Evolutionary conservation across 2,329 filamentous ascomycete genomes (phyloP).

Genomic region (Blastomyces emzantsi): DNA sequence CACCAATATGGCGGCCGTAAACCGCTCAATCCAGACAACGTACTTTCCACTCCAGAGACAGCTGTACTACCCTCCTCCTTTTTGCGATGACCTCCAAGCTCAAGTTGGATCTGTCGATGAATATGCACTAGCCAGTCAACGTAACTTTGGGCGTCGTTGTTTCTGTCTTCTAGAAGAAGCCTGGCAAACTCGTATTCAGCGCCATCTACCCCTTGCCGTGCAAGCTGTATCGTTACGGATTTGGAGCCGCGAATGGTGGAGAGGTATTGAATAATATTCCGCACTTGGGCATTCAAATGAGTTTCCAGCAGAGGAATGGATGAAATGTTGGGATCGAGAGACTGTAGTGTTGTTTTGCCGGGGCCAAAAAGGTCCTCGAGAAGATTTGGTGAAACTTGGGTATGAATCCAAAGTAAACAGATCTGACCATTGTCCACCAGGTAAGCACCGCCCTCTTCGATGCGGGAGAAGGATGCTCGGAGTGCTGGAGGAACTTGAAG

Average conservation of each 20-base stretch:
- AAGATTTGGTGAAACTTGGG: constrained; percentile 84
- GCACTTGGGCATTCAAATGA: constrained; percentile 86
- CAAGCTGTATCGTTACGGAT: constrained; percentile 79
- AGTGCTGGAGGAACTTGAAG: constrained; percentile 72
- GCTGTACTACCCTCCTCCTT: constrained; percentile 35
- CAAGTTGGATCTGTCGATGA: constrained; percentile 84
- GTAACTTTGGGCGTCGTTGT: constrained; percentile 96
- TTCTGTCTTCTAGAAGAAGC: constrained; percentile 83
- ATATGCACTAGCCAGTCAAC: constrained; percentile 97
- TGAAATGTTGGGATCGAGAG: constrained; percentile 71
- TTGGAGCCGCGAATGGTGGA: constrained; percentile 74
- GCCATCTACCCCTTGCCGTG: constrained; percentile 84
- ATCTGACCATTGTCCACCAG: constrained; percentile 92
- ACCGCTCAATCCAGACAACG: constrained; percentile 38
- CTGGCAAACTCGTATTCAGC: constrained; percentile 95
- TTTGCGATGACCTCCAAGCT: constrained; percentile 50
- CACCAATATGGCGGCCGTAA: constrained; percentile 41
- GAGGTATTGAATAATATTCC: constrained; percentile 86
- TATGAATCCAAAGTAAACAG: constrained; percentile 84
- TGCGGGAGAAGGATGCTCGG: constrained; percentile 73
- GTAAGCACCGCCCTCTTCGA: constrained; percentile 91
- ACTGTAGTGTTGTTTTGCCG: constrained; percentile 59
- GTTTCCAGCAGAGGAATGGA: constrained; percentile 77
- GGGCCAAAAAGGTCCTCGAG: constrained; percentile 83
- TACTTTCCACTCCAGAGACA: constrained; percentile 26